phyloP scores from a whole-genome alignment of 1,284 basidiomycete genomes.

The Trichosporon sp. region DNA sequence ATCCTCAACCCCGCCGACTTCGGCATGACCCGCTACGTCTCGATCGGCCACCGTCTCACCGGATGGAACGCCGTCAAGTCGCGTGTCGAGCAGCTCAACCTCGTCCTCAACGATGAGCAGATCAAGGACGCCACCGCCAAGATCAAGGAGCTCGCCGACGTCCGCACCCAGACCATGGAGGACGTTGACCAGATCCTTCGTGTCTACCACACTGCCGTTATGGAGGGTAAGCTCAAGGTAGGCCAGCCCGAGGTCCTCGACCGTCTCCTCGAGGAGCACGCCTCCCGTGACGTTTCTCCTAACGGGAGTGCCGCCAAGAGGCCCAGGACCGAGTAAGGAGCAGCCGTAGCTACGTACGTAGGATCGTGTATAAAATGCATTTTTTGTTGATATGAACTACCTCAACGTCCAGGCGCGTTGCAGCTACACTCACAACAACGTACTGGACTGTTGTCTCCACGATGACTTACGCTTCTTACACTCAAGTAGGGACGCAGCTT shows the following conservation, averaged over 20 bases:
- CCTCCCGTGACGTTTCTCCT: conserved; percentile 22
- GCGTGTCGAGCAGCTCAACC: conserved; percentile 92
- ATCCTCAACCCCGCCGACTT: conserved; percentile 90
- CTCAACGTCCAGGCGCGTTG: not conserved
- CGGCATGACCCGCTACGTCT: conserved; percentile 94
- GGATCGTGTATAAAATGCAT: conserved; percentile 5
- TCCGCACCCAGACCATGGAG: conserved; percentile 97
- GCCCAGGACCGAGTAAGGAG: conserved; percentile 7
- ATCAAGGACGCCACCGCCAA: conserved; percentile 97
- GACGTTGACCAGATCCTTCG: conserved; percentile 96
- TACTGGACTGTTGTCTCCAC: too few relatives aligned
- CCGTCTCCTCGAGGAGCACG: conserved; percentile 59
- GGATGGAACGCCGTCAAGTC: conserved; percentile 99
- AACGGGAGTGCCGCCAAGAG: conserved; percentile 14
- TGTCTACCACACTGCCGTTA: conserved; percentile 85
- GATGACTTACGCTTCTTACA: too few relatives aligned
- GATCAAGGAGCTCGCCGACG: conserved; percentile 99
- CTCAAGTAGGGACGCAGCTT: too few relatives aligned
- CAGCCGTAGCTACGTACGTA: not conserved
- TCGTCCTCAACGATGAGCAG: conserved; percentile 54
- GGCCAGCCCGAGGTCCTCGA: conserved; percentile 84
- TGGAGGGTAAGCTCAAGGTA: conserved; percentile 75
- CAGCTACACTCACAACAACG: too few relatives aligned
- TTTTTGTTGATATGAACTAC: conserved; percentile 2
- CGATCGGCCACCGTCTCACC: conserved; percentile 93